Conservation (phyloP, 768 basidiomycete genomes). For the Leucosporidium scottii region DNA sequence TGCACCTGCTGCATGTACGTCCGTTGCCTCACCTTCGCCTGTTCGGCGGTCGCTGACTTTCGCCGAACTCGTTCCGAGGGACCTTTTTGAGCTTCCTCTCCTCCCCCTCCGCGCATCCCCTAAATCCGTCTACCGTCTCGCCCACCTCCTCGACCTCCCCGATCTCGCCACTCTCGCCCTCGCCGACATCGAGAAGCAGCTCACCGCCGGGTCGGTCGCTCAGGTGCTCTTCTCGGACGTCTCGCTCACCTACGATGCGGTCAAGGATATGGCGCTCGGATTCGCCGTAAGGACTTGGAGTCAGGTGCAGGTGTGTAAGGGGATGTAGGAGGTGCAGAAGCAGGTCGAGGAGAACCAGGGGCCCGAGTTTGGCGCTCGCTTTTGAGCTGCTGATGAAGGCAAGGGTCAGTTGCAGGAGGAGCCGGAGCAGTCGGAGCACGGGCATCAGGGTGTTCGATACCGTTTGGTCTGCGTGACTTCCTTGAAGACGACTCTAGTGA, state of each 20-base stretch:
- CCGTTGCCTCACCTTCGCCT: no score
- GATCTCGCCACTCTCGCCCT: slow-evolving; percentile 4
- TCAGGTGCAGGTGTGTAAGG: background rate
- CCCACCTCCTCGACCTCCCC: slow-evolving; percentile 11
- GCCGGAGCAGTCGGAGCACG: no score
- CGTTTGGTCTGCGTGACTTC: no score
- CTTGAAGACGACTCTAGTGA: no score
- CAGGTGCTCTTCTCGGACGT: slow-evolving; percentile 12
- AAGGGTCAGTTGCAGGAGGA: no score
- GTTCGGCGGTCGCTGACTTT: no score
- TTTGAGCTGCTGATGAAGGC: background rate
- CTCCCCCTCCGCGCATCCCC: slow-evolving; percentile 10
- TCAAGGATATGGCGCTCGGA: background rate
- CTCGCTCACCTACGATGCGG: background rate
- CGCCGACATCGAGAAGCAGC: slow-evolving; percentile 1
- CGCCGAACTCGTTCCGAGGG: no score
- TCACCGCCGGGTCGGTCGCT: slow-evolving; percentile 1
- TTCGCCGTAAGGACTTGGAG: background rate
- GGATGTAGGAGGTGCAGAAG: background rate
- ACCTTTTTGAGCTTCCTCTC: no score
- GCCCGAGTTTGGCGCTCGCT: background rate
- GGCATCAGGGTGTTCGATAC: no score
- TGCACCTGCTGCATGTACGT: no score
- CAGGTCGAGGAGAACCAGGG: background rate
- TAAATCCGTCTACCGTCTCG: slow-evolving; percentile 21